phyloP scores from a whole-genome alignment of 192 early-diverging fungal genomes.

The Entomortierella beljakovae region DNA sequence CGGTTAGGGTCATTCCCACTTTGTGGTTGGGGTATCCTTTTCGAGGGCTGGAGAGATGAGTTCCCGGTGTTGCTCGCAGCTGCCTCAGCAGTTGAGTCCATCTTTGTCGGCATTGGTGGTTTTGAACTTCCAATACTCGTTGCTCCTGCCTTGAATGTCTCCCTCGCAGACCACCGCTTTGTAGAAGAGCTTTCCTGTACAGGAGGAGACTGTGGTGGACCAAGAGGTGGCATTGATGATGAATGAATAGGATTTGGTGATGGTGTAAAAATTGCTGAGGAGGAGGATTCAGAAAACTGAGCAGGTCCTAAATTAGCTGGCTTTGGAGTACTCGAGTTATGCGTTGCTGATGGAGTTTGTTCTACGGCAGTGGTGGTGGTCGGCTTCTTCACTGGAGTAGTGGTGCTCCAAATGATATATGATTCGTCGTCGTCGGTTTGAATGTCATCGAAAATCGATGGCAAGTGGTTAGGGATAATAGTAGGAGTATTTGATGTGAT shows the following conservation, averaged over 20 bases:
- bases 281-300: not conserved
- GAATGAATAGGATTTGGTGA: not conserved
- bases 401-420: constrained; percentile 34
- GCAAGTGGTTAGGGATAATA: constrained; percentile 2
- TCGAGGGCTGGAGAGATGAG: not conserved
- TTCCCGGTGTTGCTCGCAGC: not conserved
- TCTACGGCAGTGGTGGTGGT: not conserved
- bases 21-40: not conserved
- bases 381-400: not conserved
- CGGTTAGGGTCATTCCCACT: constrained; percentile 2
- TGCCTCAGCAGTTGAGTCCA: not conserved
- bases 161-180: constrained; percentile 25
- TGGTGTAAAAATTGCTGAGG: not conserved
- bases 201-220: not conserved
- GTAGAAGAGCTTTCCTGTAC: not conserved
- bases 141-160: not conserved
- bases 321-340: not conserved
- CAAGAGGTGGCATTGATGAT: not conserved
- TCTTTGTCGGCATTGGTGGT: not conserved
- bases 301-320: not conserved
- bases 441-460: constrained; percentile 34
- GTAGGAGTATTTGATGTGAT: not conserved
- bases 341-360: not conserved
- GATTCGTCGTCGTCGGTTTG: constrained; percentile 41
- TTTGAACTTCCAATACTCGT: not conserved